Conservation (phyloP, 441 rosid genomes). For the Dalechampia spathulata region DNA sequence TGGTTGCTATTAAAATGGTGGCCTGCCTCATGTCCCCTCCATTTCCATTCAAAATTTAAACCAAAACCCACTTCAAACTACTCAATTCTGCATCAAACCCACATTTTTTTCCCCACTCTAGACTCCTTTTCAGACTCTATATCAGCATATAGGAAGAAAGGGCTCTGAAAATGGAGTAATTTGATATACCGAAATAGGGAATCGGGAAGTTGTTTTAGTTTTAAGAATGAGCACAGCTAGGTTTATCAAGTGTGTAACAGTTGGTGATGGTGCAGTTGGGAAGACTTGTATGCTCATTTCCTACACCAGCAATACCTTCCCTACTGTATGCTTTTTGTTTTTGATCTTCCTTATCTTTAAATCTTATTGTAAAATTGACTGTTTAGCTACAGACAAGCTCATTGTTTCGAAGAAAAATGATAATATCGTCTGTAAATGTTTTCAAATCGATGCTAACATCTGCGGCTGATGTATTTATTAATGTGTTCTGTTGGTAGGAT, state of each 20-base stretch:
- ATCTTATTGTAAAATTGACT: too few species aligned
- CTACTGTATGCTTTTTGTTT: constrained; percentile 28
- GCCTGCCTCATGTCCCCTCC: constrained; percentile 1
- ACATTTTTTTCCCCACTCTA: background rate
- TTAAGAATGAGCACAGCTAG: constrained; percentile 49
- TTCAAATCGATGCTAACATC: too few species aligned
- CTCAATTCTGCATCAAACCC: background rate
- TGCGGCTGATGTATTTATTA: too few species aligned
- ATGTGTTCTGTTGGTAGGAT: constrained; percentile 29
- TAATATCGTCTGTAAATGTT: too few species aligned
- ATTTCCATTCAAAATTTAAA: constrained; percentile 13
- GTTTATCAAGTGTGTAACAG: constrained; percentile 73
- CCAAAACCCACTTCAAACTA: background rate
- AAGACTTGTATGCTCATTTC: constrained; percentile 49
- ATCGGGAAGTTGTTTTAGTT: too few species aligned
- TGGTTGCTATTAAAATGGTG: background rate
- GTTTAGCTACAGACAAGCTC: too few species aligned
- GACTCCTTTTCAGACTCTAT: too few species aligned
- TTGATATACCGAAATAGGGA: too few species aligned
- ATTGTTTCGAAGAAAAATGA: too few species aligned
- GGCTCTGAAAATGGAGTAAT: too few species aligned
- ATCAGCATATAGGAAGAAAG: too few species aligned
- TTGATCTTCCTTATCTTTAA: too few species aligned
- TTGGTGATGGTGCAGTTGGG: constrained; percentile 49
- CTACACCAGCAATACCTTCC: constrained; percentile 45